Evolutionary conservation across 176 grass and related monocot species (phyloP).

Genomic region (Eragrostis nindensis): DNA sequence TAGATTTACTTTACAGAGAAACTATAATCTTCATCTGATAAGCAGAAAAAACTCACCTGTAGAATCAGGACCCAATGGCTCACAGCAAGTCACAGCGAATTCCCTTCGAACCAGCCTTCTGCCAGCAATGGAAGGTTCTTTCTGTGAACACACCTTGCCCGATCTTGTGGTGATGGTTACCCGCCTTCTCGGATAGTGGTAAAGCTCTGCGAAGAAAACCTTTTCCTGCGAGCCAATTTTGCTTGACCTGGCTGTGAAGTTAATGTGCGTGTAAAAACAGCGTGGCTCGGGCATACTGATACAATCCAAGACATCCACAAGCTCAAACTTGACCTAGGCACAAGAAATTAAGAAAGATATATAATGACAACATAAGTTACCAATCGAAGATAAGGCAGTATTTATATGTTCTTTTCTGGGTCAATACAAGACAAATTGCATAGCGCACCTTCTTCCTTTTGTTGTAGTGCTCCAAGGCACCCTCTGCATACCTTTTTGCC

Average conservation of each 20-base stretch:
- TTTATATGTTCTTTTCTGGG: neutral
- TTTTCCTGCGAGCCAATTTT: slow-evolving; percentile 1
- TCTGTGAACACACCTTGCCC: no score
- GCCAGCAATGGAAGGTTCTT: no score
- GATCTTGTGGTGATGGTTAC: no score
- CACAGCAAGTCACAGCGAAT: neutral
- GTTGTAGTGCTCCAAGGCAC: slow-evolving; percentile 14
- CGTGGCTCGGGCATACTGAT: neutral
- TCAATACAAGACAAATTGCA: neutral
- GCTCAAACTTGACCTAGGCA: slow-evolving; percentile 19
- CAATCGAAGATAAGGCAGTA: neutral
- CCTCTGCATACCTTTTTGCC: neutral
- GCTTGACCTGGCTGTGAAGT: slow-evolving; percentile 14
- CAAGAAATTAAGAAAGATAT: neutral
- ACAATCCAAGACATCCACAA: neutral
- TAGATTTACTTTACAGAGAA: neutral
- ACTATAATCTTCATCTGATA: neutral
- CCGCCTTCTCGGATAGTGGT: neutral
- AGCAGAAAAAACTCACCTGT: neutral
- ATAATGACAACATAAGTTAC: neutral
- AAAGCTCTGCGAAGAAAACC: slow-evolving; percentile 5
- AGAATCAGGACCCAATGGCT: slow-evolving; percentile 8
- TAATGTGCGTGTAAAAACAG: neutral
- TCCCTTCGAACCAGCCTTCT: neutral
- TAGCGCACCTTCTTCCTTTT: neutral